These are phyloP conservation scores for Dioszegia crocea DNA, from an alignment of 768 basidiomycete genomes.

Conservation along the genomic window DNA sequence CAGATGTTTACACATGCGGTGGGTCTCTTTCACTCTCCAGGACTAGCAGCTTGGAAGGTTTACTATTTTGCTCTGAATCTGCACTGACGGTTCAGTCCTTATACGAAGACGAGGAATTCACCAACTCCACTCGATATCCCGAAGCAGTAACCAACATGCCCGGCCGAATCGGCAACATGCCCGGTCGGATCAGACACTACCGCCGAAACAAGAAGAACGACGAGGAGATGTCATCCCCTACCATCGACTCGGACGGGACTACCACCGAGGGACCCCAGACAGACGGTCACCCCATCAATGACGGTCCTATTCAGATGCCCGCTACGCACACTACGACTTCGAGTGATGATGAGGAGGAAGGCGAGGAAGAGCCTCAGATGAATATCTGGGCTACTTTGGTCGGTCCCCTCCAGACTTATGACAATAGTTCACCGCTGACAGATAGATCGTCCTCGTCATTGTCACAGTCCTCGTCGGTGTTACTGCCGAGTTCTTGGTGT, in stretches of 20 bases:
- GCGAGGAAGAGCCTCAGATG: slow-evolving; percentile 47
- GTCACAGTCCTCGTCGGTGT: slow-evolving; percentile 55
- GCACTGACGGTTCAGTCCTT: slow-evolving; percentile 49
- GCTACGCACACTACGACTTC: not conserved
- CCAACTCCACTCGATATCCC: slow-evolving; percentile 37
- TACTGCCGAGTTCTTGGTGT: slow-evolving; percentile 68
- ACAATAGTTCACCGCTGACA: not conserved
- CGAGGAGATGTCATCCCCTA: slow-evolving; percentile 16
- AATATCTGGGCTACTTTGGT: slow-evolving; percentile 40
- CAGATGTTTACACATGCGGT: slow-evolving; percentile 60
- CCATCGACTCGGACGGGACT: slow-evolving; percentile 1
- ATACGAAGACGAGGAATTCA: slow-evolving; percentile 35
- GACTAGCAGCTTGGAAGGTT: too few species aligned
- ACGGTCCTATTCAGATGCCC: slow-evolving; percentile 6
- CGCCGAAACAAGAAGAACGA: slow-evolving; percentile 31
- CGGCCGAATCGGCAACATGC: not conserved
- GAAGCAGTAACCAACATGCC: slow-evolving; percentile 19
- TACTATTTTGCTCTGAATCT: too few species aligned
- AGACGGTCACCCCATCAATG: not conserved
- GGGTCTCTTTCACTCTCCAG: slow-evolving; percentile 8
- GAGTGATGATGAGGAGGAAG: slow-evolving; percentile 39
- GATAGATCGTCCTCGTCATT: slow-evolving; percentile 35
- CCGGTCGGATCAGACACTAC: slow-evolving; percentile 7
- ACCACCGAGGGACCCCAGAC: not conserved
- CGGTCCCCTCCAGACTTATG: not conserved